Base-by-base conservation (phyloP, 352 stramenopile genomes). In the Phytophthora pluvialis region DNA sequence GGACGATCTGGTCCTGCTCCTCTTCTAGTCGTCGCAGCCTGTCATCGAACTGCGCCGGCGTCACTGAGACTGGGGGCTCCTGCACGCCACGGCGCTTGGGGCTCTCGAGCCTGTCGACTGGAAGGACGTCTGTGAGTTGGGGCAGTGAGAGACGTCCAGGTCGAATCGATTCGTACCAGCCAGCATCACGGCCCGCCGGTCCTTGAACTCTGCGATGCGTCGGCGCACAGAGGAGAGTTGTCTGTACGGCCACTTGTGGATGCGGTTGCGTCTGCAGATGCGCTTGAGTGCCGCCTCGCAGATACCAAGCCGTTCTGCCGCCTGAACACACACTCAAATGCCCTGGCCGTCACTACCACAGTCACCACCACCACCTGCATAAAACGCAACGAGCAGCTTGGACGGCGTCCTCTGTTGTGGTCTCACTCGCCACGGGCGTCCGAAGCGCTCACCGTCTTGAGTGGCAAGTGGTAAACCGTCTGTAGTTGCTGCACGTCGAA, bases 251-350 rank as follows among this genome's bases (percentile, higher is more conserved):
- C 86, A 94, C 47, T 88, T 89, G 21, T 60, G 70, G 54, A 94
- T 88, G 40, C 63, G 60, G 54, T 91, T 89, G 33, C 82, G 81
- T 26, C 86, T 81, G 43, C 86, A 94, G 36, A 92, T 89, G 2
- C 86, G 83, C 73, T 93, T 94, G 10, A 94, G 61, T n/a, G 86
- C 86, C n/a, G 81, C 86, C 50, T 94, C 86, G 15, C 84, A 94
- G 26, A 92, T 64, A 1, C 80, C 80, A 4, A 94, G 79, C 18
- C 49, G 62, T 33, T 71, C 54, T 31, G 86, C 86, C 2, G 83
- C 86, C 83, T 94, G 60, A 12, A 15, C 40, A 68, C 43, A 75
- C 21, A 39, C 50, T 53, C 59, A 56, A 63, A 28, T 13, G 44
- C 33, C 33, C 60, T 33, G n/a, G 26, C 66, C 33, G 62, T 75